These are phyloP conservation scores for Emergomyces orientalis DNA, from an alignment of 2,329 filamentous ascomycete genomes.

Conservation along the genomic window DNA sequence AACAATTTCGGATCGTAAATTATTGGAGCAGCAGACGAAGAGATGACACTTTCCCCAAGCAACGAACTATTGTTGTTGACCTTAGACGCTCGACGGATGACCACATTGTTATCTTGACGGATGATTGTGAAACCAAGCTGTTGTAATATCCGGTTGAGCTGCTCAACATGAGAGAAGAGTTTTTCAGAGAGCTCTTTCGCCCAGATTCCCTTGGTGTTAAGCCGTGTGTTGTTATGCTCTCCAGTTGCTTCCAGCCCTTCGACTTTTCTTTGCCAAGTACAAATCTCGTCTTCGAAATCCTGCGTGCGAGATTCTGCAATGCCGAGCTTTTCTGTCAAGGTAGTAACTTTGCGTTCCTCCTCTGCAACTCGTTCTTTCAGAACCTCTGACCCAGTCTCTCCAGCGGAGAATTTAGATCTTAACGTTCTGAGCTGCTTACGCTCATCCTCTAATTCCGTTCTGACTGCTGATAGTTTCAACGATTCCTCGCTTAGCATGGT, in stretches of 20 bases:
- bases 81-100: conserved; percentile 61
- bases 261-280: conserved; percentile 55
- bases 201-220: conserved; percentile 60
- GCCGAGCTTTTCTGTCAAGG: conserved; percentile 60
- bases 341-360: conserved; percentile 61
- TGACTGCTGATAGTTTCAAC: conserved; percentile 39
- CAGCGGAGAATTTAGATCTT: conserved; percentile 64
- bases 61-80: conserved; percentile 32
- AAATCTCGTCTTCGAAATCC: conserved; percentile 66
- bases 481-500: conserved; percentile 45
- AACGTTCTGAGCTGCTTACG: conserved; percentile 60
- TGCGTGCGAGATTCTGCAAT: conserved; percentile 67
- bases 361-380: conserved; percentile 65
- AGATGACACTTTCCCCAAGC: conserved; percentile 28
- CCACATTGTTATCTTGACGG: conserved; percentile 62
- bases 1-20: conserved; percentile 59
- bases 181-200: conserved; percentile 77
- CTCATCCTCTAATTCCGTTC: conserved; percentile 52
- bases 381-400: conserved; percentile 72
- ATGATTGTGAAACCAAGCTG: conserved; percentile 75
- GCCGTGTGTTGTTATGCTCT: conserved; percentile 40
- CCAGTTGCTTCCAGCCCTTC: conserved; percentile 25
- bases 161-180: conserved; percentile 74
- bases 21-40: conserved; percentile 29
- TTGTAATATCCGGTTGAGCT: conserved; percentile 73